Percentiles rank a stretch among this genome's conserved stretches.
These are phyloP conservation scores for Tanacetum coccineum DNA, from an alignment of 129 eudicot species.

Conservation along the genomic window DNA sequence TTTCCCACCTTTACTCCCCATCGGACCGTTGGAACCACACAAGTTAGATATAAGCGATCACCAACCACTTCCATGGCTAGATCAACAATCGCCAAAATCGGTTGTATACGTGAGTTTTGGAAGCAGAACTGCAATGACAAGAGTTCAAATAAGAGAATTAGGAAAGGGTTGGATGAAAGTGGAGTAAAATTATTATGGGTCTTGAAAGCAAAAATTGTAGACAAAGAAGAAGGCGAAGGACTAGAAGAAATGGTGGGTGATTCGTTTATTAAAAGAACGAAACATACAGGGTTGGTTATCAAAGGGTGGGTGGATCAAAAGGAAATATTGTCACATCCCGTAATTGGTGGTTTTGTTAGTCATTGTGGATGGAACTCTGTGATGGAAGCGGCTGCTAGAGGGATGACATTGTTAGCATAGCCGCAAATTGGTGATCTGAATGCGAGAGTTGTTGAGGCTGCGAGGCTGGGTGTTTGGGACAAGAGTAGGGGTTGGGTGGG, in stretches of 20 bases:
- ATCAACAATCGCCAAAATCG: constrained; percentile 36
- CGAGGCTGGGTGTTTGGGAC: constrained; percentile 47
- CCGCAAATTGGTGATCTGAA: constrained; percentile 49
- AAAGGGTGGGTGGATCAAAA: constrained; percentile 61
- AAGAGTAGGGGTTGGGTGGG: constrained; percentile 32
- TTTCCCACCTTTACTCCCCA: constrained; percentile 32
- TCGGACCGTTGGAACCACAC: constrained; percentile 40
- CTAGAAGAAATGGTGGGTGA: constrained; percentile 28
- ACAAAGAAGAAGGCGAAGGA: constrained; percentile 39
- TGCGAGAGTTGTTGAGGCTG: constrained; percentile 42
- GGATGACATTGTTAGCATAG: constrained; percentile 51
- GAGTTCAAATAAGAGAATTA: constrained; percentile 30
- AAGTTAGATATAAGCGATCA: constrained; percentile 17
- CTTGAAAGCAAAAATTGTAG: constrained; percentile 37
- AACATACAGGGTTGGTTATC: constrained; percentile 34
- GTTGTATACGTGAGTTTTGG: constrained; percentile 43
- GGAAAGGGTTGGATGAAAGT: constrained; percentile 35
- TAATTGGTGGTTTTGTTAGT: constrained; percentile 44
- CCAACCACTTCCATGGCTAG: constrained; percentile 43
- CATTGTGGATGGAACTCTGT: constrained; percentile 64
- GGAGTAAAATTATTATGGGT: constrained; percentile 44
- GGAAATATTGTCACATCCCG: constrained; percentile 35
- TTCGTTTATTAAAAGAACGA: constrained; percentile 26
- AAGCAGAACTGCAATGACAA: constrained; percentile 37
- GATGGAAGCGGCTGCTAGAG: constrained; percentile 42